Conservation (phyloP, 768 basidiomycete species). For the Sistotremastrum niveocremeum region DNA sequence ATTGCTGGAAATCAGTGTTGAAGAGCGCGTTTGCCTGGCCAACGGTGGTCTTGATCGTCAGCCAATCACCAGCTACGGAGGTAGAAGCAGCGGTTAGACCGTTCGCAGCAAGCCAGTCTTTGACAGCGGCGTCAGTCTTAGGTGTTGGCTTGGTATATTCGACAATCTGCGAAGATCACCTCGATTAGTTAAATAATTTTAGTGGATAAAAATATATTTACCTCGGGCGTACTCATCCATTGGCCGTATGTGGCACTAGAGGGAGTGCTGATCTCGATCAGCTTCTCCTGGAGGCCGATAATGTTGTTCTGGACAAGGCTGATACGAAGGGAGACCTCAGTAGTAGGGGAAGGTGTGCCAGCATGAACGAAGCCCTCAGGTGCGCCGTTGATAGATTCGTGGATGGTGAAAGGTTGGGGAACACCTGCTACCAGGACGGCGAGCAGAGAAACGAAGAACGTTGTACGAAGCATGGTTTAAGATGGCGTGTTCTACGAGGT, state of each 20-base stretch:
- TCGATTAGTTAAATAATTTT: too few species aligned
- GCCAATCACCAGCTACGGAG: constrained; percentile 17
- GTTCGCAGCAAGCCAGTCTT: constrained; percentile 14
- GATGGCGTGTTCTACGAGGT: too few species aligned
- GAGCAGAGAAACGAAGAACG: too few species aligned
- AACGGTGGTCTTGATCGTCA: constrained; percentile 7
- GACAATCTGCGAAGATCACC: constrained; percentile 10
- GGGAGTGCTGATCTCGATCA: constrained; percentile 13
- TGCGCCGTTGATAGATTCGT: constrained; percentile 14
- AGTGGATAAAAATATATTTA: not conserved
- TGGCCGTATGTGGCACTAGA: constrained; percentile 10
- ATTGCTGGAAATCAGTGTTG: constrained; percentile 4
- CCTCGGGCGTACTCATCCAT: constrained; percentile 15
- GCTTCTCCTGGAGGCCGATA: constrained; percentile 13
- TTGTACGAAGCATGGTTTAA: too few species aligned
- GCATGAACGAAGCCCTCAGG: constrained; percentile 17
- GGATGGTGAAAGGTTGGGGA: constrained; percentile 9
- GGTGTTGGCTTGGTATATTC: constrained; percentile 12
- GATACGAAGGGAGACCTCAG: constrained; percentile 14
- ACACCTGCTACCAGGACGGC: too few species aligned
- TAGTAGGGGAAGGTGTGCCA: constrained; percentile 17
- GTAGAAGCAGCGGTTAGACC: constrained; percentile 11
- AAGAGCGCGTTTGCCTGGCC: constrained; percentile 5
- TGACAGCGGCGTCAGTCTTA: constrained; percentile 13
- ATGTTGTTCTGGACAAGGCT: constrained; percentile 14